Conservation (phyloP, 2,329 filamentous ascomycete species). For the Didymellaceae sp. region DNA sequence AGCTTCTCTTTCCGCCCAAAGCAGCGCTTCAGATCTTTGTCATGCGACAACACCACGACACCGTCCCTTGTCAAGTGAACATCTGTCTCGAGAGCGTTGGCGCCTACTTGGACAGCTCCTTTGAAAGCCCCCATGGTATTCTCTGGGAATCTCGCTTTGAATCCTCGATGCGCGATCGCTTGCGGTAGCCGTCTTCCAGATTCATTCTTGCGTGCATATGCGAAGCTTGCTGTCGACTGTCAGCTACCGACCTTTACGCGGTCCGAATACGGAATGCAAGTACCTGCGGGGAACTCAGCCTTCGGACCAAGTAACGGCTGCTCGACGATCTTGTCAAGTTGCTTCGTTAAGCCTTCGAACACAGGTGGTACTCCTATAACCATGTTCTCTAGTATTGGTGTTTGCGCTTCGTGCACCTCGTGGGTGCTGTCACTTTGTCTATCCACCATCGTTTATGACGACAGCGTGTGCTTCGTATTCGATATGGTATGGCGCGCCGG, state of each 20-base stretch:
- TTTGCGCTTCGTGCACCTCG: constrained; percentile 36
- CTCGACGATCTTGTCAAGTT: constrained; percentile 45
- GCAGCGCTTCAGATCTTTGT: constrained; percentile 78
- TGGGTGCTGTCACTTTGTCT: constrained; percentile 25
- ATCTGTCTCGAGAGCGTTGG: constrained; percentile 87
- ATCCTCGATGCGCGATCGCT: constrained; percentile 79
- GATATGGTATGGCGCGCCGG: constrained; percentile 17
- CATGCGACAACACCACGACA: constrained; percentile 85
- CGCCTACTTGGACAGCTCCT: constrained; percentile 74
- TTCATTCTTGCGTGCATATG: constrained; percentile 44
- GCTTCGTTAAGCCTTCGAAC: constrained; percentile 43
- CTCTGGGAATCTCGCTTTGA: constrained; percentile 79
- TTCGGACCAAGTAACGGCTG: constrained; percentile 43
- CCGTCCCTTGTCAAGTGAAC: constrained; percentile 82
- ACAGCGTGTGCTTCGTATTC: constrained; percentile 13
- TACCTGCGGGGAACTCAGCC: constrained; percentile 40
- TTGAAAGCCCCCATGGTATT: constrained; percentile 84
- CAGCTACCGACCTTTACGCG: constrained; percentile 12
- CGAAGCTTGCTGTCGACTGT: constrained; percentile 41
- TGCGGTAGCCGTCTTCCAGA: constrained; percentile 63
- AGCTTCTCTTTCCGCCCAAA: constrained; percentile 78
- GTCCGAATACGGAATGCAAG: constrained; percentile 1
- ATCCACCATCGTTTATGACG: constrained; percentile 29
- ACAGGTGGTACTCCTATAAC: constrained; percentile 46
- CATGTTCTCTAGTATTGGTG: constrained; percentile 47